Base-by-base conservation (phyloP, 208 protist genomes). In the Acanthamoeba comandoni region DNA sequence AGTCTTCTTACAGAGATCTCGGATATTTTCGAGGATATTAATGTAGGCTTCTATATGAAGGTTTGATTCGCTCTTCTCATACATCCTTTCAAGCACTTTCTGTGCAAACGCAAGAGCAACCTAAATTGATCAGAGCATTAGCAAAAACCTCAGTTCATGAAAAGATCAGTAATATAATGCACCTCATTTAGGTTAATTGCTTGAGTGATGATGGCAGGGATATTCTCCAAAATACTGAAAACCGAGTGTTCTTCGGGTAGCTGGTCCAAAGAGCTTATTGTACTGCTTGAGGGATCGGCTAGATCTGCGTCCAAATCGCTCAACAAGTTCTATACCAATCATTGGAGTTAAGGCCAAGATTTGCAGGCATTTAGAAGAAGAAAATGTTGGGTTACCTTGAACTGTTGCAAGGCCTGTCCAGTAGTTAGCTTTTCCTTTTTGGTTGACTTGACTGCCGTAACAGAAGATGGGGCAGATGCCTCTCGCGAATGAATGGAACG, bases 201-300 rank as follows among this genome's bases (percentile, higher is more conserved):
- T 49, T 93, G 79, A 22, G 93, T 97, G 94, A 98, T 96, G 75
- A 97, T 92, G 62, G 92, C 93, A 39, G 95, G 93, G 43, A 97
- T 94, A 29, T 88, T 82, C 71, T 94, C 77, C 52, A 98, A 87
- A 43, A 95, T 92, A 70, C 49, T 43, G 8, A 80, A 35, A 48
- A 64, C 75, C 49, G 53, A 26, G 43, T 79, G 87, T 12, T 91
- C 87, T 51, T 91, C 75, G 9, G 87, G 77, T 5, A 86, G 77
- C 55, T 86, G 77, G 12, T 86, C 77, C 53, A 86, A 48, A 2
- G 53, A 86, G 5, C 29, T 29, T 9, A 67, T 19, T 2, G 77
- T 67, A 17, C 35, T 43, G 35, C 35, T 43, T 43, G 35, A 43
- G 5, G 35, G 35, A 7, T 43, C 35, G 35, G 35, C 35, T 7